Conservation (phyloP, 495 filamentous ascomycete species). For the Podospora anserina region DNA sequence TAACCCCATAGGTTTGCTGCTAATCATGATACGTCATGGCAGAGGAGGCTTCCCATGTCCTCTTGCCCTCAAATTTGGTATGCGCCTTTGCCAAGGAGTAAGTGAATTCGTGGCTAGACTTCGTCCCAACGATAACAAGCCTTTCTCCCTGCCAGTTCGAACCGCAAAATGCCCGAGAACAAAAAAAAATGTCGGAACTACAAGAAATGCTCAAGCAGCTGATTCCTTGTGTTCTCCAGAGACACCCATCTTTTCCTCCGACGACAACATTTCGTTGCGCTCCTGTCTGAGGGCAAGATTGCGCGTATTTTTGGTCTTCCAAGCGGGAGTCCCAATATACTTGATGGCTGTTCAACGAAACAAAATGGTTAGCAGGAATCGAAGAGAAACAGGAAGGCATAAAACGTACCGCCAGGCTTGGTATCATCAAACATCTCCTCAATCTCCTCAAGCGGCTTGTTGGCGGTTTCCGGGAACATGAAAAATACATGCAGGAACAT, state of each 20-base stretch:
- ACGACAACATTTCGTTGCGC: conserved; percentile 30
- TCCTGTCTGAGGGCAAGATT: conserved; percentile 31
- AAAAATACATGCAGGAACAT: conserved; percentile 77
- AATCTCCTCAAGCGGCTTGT: conserved; percentile 76
- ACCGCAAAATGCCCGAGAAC: background rate
- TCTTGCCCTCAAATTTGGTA: background rate
- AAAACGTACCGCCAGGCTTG: conserved; percentile 26
- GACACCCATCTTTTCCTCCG: conserved; percentile 33
- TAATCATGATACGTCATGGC: background rate
- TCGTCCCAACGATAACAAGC: background rate
- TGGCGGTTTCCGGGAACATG: conserved; percentile 78
- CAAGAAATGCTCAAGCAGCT: background rate
- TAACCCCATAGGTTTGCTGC: background rate
- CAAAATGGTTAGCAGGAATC: background rate
- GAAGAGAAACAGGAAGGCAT: background rate
- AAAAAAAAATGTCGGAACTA: background rate
- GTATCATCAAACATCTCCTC: conserved; percentile 63
- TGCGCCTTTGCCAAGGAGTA: no score
- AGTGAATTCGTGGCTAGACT: background rate
- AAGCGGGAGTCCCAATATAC: conserved; percentile 64
- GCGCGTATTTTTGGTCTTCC: conserved; percentile 57
- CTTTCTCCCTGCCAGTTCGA: background rate
- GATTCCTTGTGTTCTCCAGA: background rate
- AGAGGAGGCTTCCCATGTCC: background rate
- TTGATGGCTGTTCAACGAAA: conserved; percentile 47